A percentile compares a stretch with the other conserved stretches of the same genome.
phyloP scores from a whole-genome alignment of 306 rosid species.

The Quillaja saponaria region DNA sequence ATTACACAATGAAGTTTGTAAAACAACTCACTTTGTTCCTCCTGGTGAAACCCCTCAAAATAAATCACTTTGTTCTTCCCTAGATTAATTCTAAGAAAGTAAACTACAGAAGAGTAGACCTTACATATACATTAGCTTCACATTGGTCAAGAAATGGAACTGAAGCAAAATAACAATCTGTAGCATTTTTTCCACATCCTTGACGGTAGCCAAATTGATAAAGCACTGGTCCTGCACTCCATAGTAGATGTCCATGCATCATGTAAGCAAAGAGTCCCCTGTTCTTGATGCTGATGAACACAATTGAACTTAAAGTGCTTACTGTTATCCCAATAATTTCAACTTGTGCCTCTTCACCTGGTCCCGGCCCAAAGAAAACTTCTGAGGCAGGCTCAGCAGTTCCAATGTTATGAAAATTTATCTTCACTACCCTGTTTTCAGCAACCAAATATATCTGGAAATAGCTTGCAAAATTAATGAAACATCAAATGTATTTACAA shows the following conservation, averaged over 20 bases:
- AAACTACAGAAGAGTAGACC: slow-evolving; percentile 33
- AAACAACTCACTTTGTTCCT: not conserved
- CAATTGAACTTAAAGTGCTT: slow-evolving; percentile 53
- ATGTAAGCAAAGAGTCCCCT: slow-evolving; percentile 68
- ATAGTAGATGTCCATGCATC: slow-evolving; percentile 44
- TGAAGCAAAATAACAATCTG: slow-evolving; percentile 61
- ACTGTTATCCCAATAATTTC: slow-evolving; percentile 68
- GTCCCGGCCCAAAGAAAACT: slow-evolving; percentile 50
- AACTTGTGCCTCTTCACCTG: slow-evolving; percentile 41
- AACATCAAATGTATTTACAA: not conserved
- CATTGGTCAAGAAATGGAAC: slow-evolving; percentile 75
- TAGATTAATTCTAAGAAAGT: not conserved
- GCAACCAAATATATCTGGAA: slow-evolving; percentile 75
- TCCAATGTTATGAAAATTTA: slow-evolving; percentile 44
- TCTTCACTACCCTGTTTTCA: slow-evolving; percentile 60
- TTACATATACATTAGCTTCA: slow-evolving; percentile 77
- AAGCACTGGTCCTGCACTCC: slow-evolving; percentile 80
- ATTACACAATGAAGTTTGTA: not conserved
- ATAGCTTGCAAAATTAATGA: slow-evolving; percentile 4
- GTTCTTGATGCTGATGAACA: slow-evolving; percentile 53
- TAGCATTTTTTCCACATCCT: slow-evolving; percentile 63
- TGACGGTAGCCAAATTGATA: slow-evolving; percentile 60
- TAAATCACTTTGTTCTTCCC: not conserved
- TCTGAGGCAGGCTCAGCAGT: slow-evolving; percentile 41
- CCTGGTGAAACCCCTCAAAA: not conserved